Percentiles rank a stretch among this genome's conserved stretches.
Conservation (phyloP, 306 rosid genomes). For the Rosa chinensis region DNA sequence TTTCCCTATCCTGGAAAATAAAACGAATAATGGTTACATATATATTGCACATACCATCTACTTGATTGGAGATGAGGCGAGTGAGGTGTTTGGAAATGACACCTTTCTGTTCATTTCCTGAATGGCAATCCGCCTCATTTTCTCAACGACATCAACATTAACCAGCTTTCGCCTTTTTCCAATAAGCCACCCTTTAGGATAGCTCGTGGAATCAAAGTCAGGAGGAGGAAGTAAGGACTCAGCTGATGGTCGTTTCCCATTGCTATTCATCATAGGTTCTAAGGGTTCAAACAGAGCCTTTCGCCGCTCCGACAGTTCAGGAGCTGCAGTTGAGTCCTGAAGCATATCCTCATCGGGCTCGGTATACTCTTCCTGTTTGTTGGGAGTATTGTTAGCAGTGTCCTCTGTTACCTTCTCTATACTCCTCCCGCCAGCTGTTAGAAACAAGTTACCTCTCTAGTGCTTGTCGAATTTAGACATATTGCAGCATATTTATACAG, state of each 20-base stretch:
- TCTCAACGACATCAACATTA: slow-evolving; percentile 94
- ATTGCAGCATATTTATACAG: slow-evolving; percentile 26
- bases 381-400: slow-evolving; percentile 37
- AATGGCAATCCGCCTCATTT: slow-evolving; percentile 88
- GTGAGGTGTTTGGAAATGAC: slow-evolving; percentile 17
- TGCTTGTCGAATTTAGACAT: slow-evolving; percentile 47
- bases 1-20: slow-evolving; percentile 72
- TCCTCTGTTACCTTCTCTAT: slow-evolving; percentile 64
- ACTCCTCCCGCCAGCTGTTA: slow-evolving; percentile 78
- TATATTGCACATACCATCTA: not conserved
- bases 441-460: slow-evolving; percentile 68
- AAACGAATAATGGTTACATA: not conserved
- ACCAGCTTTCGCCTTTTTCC: slow-evolving; percentile 96
- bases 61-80: not conserved
- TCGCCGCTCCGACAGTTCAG: slow-evolving; percentile 62
- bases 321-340: slow-evolving; percentile 31
- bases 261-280: slow-evolving; percentile 55
- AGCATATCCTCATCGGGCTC: slow-evolving; percentile 37
- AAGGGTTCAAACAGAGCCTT: slow-evolving; percentile 88
- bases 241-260: slow-evolving; percentile 58
- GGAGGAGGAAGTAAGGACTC: slow-evolving; percentile 96
- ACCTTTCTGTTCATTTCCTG: slow-evolving; percentile 99
- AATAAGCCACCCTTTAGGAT: slow-evolving; percentile 89
- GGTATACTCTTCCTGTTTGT: slow-evolving; percentile 50
- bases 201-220: slow-evolving; percentile 72